Evolutionary conservation across 768 basidiomycete species (phyloP), one percentile per base, ranked within the genome.

Genomic region (Tylopilus subfusipes): DNA sequence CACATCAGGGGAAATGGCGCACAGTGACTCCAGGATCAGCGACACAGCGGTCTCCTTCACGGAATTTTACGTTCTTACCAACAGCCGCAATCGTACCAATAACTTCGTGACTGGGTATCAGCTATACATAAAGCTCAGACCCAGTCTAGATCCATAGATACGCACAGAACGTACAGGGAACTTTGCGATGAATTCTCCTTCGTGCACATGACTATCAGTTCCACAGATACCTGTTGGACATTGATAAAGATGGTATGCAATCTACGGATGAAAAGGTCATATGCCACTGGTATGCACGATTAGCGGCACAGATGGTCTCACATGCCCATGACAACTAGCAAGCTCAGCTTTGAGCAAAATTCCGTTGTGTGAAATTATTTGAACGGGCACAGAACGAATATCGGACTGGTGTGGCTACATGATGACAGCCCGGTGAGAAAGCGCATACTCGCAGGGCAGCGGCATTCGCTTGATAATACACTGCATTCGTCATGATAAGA

Each of bases 11-110:
- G 34, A 63, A 50, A 58, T 54, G 43, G 68, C 83, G 61, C 57
- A 86, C 86, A 31, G 83, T 82, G 53, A 80, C 75, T 44, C 83
- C 81, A 48, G 87, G 85, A 69, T 95, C 91, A 25, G 86, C 89
- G 18, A 90, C 90, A 62, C 85, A 84, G 49, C 88, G 84, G 63
- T 93, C 92, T 27, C 91, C 91, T 24, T 81, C 70, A 2, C 73
- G 66, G 66, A 92, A 90, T 61, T 79, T 80, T 29, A 92, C 90
- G 59, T 88, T 80, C 74, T 85, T 86, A 27, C 90, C 91, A 62
- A 89, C 74, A 53, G 83, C 81, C 31, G 85, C 81, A 52, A 92
- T 73, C 16, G 71, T 74, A 5, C 90, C 90, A 30, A 93, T 81
- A 24, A 79, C 79, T 71, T 86, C 85, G 62, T 86, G 85, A 9